phyloP scores from a whole-genome alignment of 2,329 filamentous ascomycete species.

The Gnomoniopsis sp. region DNA sequence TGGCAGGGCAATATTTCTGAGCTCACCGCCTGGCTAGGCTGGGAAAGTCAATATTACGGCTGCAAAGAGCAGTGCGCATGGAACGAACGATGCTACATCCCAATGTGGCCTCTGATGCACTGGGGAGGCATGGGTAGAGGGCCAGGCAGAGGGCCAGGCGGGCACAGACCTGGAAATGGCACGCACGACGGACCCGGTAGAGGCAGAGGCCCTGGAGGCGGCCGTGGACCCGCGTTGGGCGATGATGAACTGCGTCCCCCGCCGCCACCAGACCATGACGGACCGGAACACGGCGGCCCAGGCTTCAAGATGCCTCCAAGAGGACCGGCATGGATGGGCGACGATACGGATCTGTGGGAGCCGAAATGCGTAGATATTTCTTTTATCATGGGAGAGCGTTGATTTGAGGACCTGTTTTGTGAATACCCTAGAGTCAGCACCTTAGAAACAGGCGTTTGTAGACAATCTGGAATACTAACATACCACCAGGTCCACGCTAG shows the following conservation, averaged over 20 bases:
- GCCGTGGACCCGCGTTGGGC: slow-evolving; percentile 1
- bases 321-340: slow-evolving; percentile 22
- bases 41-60: slow-evolving; percentile 42
- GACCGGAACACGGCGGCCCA: slow-evolving; percentile 2
- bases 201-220: background rate
- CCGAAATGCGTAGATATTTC: slow-evolving; percentile 23
- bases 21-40: slow-evolving; percentile 47
- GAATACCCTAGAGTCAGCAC: background rate
- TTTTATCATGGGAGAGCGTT: slow-evolving; percentile 15
- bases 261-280: slow-evolving; percentile 5
- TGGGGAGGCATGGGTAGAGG: slow-evolving; percentile 3
- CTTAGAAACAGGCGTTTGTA: background rate
- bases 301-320: slow-evolving; percentile 18
- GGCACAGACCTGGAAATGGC: slow-evolving; percentile 12
- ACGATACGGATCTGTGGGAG: slow-evolving; percentile 28
- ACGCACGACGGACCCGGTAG: background rate
- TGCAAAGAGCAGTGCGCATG: slow-evolving; percentile 38
- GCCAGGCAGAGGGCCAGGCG: slow-evolving; percentile 16
- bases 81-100: slow-evolving; percentile 45
- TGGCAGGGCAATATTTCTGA: slow-evolving; percentile 36
- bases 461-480: background rate
- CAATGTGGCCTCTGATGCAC: slow-evolving; percentile 44
- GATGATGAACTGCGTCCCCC: background rate
- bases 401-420: background rate
- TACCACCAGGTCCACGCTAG: background rate